Evolutionary conservation across 208 protist genomes (phyloP), one percentile per base, ranked within the genome.

Genomic region (Trypanosoma caninum): DNA sequence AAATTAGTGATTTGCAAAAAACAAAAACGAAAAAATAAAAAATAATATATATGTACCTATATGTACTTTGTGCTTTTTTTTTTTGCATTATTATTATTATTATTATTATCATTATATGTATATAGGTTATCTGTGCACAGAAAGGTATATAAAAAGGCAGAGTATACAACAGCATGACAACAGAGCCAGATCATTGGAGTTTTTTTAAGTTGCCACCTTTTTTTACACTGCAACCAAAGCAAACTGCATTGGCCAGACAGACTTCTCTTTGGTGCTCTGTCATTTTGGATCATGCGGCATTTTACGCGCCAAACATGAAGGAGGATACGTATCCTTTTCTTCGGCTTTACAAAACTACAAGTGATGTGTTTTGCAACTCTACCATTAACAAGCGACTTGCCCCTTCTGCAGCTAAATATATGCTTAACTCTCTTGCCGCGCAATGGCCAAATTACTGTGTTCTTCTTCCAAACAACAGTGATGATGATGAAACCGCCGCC

Each of bases 141-240:
- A 7, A 33, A 31, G n/a, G 40, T 37, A 42, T 34, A 30, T 34
- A 28, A 40, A 47, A 42, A 51, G 37, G 27, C 20, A 47, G 38
- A 28, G 16, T 7, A 50, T 23, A 54, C 33, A 14, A 13, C 40
- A n/a, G 14, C 34, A 77, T 77, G 72, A 31, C 62, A 42, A 47
- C 3, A 14, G 72, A 72, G 3, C 72, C 76, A 2, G 78, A 81
- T 53, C 82, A 89, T 60, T 95, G 88, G 85, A 71, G 47, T 16
- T 90, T 92, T 54, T 95, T 81, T 55, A 56, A 78, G 55, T 75
- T 95, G 6, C 88, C 88, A 9, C 88, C 88, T 10, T 95, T 95
- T 52, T 95, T 95, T 50, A 92, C 88, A 16, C 38, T 76, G 66
- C 88, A 95, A 65, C 81, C 83, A 27, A 63, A 78, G 7, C 59